These are phyloP conservation scores for Saturnispora diversa DNA, from an alignment of 805 yeast genomes.

Conservation along the genomic window DNA sequence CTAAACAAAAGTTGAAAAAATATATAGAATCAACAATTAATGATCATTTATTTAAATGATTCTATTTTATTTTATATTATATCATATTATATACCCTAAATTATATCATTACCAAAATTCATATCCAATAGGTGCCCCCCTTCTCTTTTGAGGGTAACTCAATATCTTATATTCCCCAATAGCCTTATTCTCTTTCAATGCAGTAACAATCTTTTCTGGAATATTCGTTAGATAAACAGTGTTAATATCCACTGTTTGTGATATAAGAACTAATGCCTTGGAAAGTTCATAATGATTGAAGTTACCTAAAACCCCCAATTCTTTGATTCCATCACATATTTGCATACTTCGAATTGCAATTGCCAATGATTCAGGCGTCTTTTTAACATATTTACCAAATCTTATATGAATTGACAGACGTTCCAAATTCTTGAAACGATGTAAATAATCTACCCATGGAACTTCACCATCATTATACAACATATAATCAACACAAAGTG, in stretches of 20 bases:
- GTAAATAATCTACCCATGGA: neutral
- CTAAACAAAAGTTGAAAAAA: constrained; percentile 1
- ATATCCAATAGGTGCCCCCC: constrained; percentile 5
- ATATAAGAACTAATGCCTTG: constrained; percentile 2
- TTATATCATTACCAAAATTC: constrained; percentile 3
- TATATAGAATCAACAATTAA: neutral
- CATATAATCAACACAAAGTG: constrained; percentile 4
- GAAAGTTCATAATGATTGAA: constrained; percentile 1
- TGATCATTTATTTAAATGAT: constrained; percentile 2
- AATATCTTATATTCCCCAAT: neutral
- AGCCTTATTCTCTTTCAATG: neutral
- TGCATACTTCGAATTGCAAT: constrained; percentile 3
- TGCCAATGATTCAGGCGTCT: constrained; percentile 4
- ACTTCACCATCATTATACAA: neutral
- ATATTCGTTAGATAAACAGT: neutral
- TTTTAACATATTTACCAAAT: neutral
- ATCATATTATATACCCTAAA: too few relatives aligned
- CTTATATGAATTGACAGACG: constrained; percentile 2
- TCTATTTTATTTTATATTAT: neutral
- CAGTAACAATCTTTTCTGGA: neutral
- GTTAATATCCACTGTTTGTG: constrained; percentile 2
- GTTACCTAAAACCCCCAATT: neutral
- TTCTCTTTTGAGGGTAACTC: neutral
- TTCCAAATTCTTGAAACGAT: neutral
- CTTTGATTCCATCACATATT: constrained; percentile 3